These are phyloP conservation scores for Crithidia acanthocephali DNA, from an alignment of 208 protist genomes.

Conservation along the genomic window DNA sequence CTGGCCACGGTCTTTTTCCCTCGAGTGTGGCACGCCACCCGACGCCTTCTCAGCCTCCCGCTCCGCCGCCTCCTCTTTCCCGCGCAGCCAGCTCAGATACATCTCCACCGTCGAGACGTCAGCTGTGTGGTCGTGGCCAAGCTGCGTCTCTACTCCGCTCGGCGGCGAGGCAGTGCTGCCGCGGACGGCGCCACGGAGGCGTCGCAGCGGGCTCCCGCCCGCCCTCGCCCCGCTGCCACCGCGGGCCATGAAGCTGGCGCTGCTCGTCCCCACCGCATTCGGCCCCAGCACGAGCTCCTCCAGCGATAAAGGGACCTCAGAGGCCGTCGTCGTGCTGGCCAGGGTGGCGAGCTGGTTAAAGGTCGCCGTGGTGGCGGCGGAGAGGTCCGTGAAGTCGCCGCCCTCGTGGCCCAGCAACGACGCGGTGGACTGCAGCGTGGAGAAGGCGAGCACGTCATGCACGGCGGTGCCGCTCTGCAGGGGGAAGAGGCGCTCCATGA, in stretches of 20 bases:
- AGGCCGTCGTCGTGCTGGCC: conserved; percentile 14
- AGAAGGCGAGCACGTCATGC: conserved; percentile 19
- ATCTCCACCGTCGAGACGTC: conserved; percentile 21
- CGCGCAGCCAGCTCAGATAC: conserved; percentile 31
- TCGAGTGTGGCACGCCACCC: neutral
- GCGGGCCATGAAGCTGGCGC: neutral
- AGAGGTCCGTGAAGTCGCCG: conserved; percentile 14
- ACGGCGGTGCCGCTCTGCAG: conserved; percentile 21
- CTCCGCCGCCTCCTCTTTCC: conserved; percentile 8
- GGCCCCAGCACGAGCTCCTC: conserved; percentile 3
- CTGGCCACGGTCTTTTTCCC: neutral
- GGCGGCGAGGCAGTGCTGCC: conserved; percentile 1
- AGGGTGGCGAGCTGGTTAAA: conserved; percentile 15
- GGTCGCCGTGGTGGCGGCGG: conserved; percentile 7
- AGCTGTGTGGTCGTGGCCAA: neutral
- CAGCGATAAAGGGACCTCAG: neutral
- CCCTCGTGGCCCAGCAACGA: conserved; percentile 11
- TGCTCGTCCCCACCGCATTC: neutral
- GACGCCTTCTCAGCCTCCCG: neutral
- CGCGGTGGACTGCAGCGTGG: conserved; percentile 10
- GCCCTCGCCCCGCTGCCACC: neutral
- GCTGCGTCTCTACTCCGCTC: conserved; percentile 11
- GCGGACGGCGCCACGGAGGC: neutral
- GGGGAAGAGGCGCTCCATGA: conserved; percentile 33
- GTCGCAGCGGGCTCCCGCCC: conserved; percentile 5